Conservation (phyloP, 768 basidiomycete species). For the Termitomyces eurrhizus region DNA sequence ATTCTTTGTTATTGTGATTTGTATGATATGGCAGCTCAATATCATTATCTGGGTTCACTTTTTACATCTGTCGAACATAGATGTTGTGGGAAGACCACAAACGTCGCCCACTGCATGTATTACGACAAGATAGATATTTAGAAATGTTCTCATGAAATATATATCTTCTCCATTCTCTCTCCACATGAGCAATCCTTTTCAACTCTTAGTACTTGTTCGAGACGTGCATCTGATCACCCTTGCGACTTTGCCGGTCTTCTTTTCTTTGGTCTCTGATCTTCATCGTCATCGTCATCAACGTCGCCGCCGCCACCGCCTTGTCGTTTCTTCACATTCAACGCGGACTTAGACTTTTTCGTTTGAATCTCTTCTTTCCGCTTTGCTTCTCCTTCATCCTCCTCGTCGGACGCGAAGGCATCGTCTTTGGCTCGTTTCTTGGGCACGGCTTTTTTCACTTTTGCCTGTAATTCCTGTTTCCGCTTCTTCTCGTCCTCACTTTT, state of each 20-base stretch:
- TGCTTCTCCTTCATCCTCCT: conserved; percentile 19
- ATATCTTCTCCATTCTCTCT: neutral
- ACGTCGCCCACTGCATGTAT: no score
- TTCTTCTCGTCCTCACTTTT: conserved; percentile 23
- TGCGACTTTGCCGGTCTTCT: conserved; percentile 15
- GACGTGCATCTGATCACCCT: neutral
- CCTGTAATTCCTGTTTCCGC: neutral
- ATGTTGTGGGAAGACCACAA: no score
- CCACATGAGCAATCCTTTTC: neutral
- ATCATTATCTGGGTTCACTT: neutral
- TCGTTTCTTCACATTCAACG: conserved; percentile 15
- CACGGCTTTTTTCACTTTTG: conserved; percentile 30
- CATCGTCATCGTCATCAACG: conserved; percentile 17
- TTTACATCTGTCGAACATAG: neutral
- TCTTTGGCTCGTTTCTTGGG: conserved; percentile 46
- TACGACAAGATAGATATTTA: neutral
- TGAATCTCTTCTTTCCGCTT: conserved; percentile 9
- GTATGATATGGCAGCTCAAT: neutral
- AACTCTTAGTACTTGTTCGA: neutral
- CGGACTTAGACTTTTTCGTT: neutral
- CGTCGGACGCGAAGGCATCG: conserved; percentile 33
- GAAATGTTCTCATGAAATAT: neutral
- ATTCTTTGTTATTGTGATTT: neutral
- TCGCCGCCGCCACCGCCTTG: conserved; percentile 17
- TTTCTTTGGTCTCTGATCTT: conserved; percentile 33